phyloP scores from a whole-genome alignment of 768 basidiomycete species.

The Cantharellus cinnabarinus region DNA sequence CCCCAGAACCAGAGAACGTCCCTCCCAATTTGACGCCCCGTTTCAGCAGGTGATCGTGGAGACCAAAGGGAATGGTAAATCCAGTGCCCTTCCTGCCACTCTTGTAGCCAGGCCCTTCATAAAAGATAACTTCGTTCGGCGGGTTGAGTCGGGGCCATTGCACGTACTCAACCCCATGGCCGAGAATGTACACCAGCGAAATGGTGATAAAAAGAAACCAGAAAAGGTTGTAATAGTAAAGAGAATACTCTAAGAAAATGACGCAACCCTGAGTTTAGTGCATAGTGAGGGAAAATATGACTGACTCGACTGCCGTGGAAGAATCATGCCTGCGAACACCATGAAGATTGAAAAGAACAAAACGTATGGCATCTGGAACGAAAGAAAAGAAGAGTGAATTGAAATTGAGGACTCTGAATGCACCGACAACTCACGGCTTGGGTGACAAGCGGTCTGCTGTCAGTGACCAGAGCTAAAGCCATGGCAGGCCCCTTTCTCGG shows the following conservation, averaged over 20 bases:
- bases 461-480: slow-evolving; percentile 49
- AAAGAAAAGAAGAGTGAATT: background rate
- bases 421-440: slow-evolving; percentile 42
- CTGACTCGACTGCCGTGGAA: slow-evolving; percentile 75
- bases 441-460: slow-evolving; percentile 60
- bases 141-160: slow-evolving; percentile 81
- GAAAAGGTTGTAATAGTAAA: slow-evolving; percentile 65
- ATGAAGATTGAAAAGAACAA: slow-evolving; percentile 69
- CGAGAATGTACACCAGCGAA: slow-evolving; percentile 49
- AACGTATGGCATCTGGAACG: slow-evolving; percentile 57
- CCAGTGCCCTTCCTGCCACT: slow-evolving; percentile 58
- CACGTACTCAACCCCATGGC: slow-evolving; percentile 88
- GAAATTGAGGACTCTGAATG: background rate
- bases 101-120: slow-evolving; percentile 74
- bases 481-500: slow-evolving; percentile 56
- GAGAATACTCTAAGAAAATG: slow-evolving; percentile 48
- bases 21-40: slow-evolving; percentile 19
- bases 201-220: slow-evolving; percentile 49
- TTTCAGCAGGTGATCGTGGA: slow-evolving; percentile 18
- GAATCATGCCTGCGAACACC: slow-evolving; percentile 66
- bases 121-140: slow-evolving; percentile 56
- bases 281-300: slow-evolving; percentile 6
- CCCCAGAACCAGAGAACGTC: slow-evolving; percentile 11
- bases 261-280: background rate
- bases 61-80: slow-evolving; percentile 22